Base-by-base conservation (phyloP, 2,329 filamentous ascomycete species). In the Ceratocystis alfenasii region DNA sequence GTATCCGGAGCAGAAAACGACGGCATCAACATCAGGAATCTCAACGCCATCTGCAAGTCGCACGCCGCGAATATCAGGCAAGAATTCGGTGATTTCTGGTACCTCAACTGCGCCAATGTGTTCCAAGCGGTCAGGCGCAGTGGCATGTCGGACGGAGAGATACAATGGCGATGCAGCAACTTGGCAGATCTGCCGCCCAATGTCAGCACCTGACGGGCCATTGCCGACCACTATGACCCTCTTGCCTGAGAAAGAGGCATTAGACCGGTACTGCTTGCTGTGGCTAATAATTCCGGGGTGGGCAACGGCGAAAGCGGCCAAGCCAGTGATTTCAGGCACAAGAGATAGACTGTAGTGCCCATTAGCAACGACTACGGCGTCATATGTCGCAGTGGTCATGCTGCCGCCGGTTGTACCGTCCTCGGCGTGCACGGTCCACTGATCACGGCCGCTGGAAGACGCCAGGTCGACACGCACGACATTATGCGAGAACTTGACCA, bases 1-100 rank as follows among this genome's bases (percentile, higher is more conserved):
- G 71, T 95, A 97, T 0, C 93, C 93, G 0, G 93, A 96, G 73
- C 89, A 92, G 74, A 93, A 96, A 33, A 97, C 73, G 5, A 96
- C 77, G 1, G 84, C 82, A 71, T 96, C 92, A 66, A 97, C 75
- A 44, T 85, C 77, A 2, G 76, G 76, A 71, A 90, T 88, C 8
- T 87, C 72, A 0, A 78, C 78, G 1, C 87, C 87, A 71, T 90
- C 80, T 50, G 80, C 78, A 69, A 95, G 89, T 41, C 81, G 78
- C 1, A 94, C 80, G 2, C 81, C 85, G 68, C 84, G 80, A 63
- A 81, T 76, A 2, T 80, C 75, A 0, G 78, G 72, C 12, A 80
- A 74, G 69, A 79, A 88, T 72, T 75, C 84, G 6, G 79, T 78
- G 66, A 90, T 89, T 68, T 81, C 77, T 5, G 80, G 76, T 3